phyloP scores from a whole-genome alignment of 1,139 yeast species.

The Hyphopichia burtonii region DNA sequence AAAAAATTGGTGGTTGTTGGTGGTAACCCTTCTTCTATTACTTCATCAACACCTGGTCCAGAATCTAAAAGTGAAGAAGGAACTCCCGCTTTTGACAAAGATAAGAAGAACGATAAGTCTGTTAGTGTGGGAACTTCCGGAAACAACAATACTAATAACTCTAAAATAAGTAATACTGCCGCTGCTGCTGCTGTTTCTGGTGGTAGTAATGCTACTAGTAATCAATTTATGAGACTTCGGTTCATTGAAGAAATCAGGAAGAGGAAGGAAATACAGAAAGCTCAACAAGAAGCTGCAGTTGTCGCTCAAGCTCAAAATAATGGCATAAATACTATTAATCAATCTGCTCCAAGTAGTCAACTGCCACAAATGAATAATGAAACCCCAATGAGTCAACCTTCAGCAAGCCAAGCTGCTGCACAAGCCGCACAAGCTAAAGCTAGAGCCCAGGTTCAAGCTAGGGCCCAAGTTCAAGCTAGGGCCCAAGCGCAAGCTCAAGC shows the following conservation, averaged over 20 bases:
- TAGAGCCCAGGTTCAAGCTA: slow-evolving; percentile 3
- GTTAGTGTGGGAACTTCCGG: not conserved
- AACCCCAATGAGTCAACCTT: slow-evolving; percentile 4
- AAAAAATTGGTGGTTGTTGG: slow-evolving; percentile 44
- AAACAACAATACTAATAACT: not conserved
- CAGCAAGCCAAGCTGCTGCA: slow-evolving; percentile 6
- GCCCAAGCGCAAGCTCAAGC: slow-evolving; percentile 8
- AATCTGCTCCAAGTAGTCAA: slow-evolving; percentile 14
- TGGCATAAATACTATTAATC: slow-evolving; percentile 44
- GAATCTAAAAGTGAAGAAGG: slow-evolving; percentile 13
- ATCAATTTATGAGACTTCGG: slow-evolving; percentile 49
- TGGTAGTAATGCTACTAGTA: slow-evolving; percentile 20
- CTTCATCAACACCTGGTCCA: slow-evolving; percentile 19
- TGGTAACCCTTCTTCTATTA: slow-evolving; percentile 19
- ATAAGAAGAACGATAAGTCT: slow-evolving; percentile 19
- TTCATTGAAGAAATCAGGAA: slow-evolving; percentile 49
- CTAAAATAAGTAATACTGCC: slow-evolving; percentile 9
- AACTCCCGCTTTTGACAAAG: slow-evolving; percentile 16
- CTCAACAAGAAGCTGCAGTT: slow-evolving; percentile 40
- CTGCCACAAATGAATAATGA: slow-evolving; percentile 3
- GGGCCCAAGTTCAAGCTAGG: slow-evolving; percentile 8
- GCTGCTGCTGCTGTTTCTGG: slow-evolving; percentile 17
- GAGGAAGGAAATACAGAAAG: slow-evolving; percentile 43
- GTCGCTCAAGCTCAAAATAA: slow-evolving; percentile 30
- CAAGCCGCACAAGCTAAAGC: slow-evolving; percentile 6